Evolutionary conservation across 345 rosid species (phyloP).

Genomic region (Corchorus olitorius): DNA sequence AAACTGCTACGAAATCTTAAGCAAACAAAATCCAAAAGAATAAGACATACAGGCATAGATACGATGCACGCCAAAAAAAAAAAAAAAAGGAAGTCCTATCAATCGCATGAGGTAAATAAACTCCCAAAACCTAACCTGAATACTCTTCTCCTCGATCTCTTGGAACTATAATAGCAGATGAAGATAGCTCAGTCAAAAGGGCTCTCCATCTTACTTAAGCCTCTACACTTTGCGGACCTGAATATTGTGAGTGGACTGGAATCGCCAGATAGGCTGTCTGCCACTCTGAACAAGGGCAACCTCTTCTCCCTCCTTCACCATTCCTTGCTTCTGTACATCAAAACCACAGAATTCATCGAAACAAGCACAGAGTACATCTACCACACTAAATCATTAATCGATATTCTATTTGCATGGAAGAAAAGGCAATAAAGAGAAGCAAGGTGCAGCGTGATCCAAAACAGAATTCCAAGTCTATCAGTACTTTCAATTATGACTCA

Average conservation of each 20-base stretch:
- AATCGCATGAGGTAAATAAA: neutral
- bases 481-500: neutral
- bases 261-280: constrained; percentile 92
- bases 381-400: too few relatives aligned
- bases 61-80: neutral
- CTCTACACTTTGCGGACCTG: constrained; percentile 85
- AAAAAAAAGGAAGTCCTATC: neutral
- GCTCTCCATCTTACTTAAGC: constrained; percentile 3
- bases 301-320: constrained; percentile 96
- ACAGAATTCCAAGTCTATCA: neutral
- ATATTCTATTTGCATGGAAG: neutral
- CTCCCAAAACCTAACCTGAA: neutral
- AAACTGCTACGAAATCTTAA: neutral
- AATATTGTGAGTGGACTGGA: constrained; percentile 92
- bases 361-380: neutral
- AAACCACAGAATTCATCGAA: neutral
- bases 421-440: neutral
- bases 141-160: neutral
- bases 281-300: constrained; percentile 94
- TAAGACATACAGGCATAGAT: constrained; percentile 5
- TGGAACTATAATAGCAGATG: neutral
- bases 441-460: neutral
- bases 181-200: neutral
- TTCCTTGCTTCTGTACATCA: constrained; percentile 75
- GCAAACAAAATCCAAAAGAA: neutral